phyloP scores from a whole-genome alignment of 805 yeast species.

The Scheffersomyces amazonensis region DNA sequence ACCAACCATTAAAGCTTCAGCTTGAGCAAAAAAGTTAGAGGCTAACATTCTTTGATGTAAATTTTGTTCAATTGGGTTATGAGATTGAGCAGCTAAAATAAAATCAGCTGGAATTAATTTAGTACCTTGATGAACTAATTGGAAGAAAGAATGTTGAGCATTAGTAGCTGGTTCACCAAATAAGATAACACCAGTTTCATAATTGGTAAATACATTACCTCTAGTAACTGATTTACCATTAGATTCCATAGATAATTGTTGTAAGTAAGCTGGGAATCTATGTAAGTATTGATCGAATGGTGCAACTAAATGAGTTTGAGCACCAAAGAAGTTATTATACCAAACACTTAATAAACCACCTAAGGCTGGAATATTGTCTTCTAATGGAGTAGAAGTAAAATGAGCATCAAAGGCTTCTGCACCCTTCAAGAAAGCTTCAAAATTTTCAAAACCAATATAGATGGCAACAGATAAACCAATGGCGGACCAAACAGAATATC shows the following conservation, averaged over 20 bases:
- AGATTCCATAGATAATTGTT: slow-evolving; percentile 98
- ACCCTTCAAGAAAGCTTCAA: slow-evolving; percentile 89
- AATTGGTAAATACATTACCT: slow-evolving; percentile 84
- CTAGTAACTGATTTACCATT: slow-evolving; percentile 98
- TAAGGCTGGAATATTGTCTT: slow-evolving; percentile 85
- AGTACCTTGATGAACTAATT: slow-evolving; percentile 98
- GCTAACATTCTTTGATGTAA: slow-evolving; percentile 97
- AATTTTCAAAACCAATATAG: slow-evolving; percentile 94
- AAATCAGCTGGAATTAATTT: slow-evolving; percentile 96
- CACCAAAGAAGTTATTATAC: slow-evolving; percentile 98
- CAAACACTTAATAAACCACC: slow-evolving; percentile 95
- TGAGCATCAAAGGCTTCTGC: slow-evolving; percentile 97
- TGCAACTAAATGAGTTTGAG: slow-evolving; percentile 97
- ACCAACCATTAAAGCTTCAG: slow-evolving; percentile 97
- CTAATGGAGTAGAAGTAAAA: slow-evolving; percentile 79
- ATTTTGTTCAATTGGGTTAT: slow-evolving; percentile 93
- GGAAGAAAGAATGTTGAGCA: slow-evolving; percentile 99
- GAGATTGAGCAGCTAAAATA: slow-evolving; percentile 94
- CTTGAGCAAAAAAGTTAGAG: slow-evolving; percentile 98
- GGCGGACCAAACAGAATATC: slow-evolving; percentile 99
- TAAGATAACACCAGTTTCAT: slow-evolving; percentile 92
- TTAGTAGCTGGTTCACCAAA: slow-evolving; percentile 99
- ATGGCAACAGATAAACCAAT: slow-evolving; percentile 95
- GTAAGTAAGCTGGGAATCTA: slow-evolving; percentile 99
- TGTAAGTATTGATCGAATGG: slow-evolving; percentile 99